Percentiles rank a stretch among this genome's conserved stretches.
Evolutionary conservation across 2,329 filamentous ascomycete species (phyloP).

Genomic region (Xylaria sp.): DNA sequence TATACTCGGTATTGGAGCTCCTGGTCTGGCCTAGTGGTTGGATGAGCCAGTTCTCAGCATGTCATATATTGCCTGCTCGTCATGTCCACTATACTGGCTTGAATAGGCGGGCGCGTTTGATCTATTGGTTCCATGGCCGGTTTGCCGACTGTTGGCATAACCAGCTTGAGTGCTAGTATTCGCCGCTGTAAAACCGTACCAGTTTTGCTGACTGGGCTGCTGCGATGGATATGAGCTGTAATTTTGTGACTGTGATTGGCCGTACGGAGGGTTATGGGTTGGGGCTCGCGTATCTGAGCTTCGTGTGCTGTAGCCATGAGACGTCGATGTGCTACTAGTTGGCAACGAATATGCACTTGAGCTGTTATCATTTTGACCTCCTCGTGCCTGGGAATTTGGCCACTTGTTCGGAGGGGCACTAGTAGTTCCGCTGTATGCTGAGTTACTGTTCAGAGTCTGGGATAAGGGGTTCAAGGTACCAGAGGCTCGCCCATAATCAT

Average conservation of each 20-base stretch:
- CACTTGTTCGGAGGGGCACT: conserved; percentile 42
- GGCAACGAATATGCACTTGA: conserved; percentile 41
- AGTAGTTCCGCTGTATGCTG: conserved; percentile 37
- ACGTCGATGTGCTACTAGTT: conserved; percentile 33
- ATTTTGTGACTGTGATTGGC: conserved; percentile 46
- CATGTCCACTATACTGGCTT: conserved; percentile 39
- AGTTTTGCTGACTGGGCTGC: conserved; percentile 48
- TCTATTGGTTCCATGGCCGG: conserved; percentile 41
- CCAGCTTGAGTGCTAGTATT: conserved; percentile 40
- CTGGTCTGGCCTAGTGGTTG: conserved; percentile 34
- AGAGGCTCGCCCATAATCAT: conserved; percentile 45
- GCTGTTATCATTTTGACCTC: conserved; percentile 34
- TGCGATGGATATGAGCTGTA: conserved; percentile 47
- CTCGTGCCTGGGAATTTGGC: conserved; percentile 43
- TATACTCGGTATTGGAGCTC: not conserved
- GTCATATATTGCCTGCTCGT: conserved; percentile 47
- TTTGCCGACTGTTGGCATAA: conserved; percentile 42
- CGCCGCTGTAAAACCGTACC: conserved; percentile 50
- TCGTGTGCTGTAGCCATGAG: conserved; percentile 45
- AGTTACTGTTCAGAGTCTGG: conserved; percentile 42
- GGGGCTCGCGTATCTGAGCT: conserved; percentile 42
- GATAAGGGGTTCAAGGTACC: conserved; percentile 42
- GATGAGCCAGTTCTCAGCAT: conserved; percentile 41
- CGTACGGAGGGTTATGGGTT: conserved; percentile 44
- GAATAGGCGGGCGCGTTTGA: conserved; percentile 40